Evolutionary conservation across 768 basidiomycete species (phyloP).

Genomic region (Calocybe cyanea): DNA sequence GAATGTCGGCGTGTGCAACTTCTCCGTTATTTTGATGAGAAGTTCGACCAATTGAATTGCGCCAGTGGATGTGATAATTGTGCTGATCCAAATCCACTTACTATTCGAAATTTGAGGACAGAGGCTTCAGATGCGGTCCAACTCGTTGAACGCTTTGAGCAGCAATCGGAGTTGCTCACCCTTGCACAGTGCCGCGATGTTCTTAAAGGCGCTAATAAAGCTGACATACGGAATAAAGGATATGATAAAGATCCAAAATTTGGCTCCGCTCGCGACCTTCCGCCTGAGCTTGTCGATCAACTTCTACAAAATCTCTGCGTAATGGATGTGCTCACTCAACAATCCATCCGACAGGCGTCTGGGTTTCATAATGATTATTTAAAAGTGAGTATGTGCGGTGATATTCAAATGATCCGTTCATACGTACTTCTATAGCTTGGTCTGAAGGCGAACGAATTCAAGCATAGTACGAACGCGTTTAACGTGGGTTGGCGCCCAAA

Average conservation of each 20-base stretch:
- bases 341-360: conserved; percentile 38
- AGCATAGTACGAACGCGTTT: conserved; percentile 20
- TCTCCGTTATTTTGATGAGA: conserved; percentile 86
- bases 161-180: conserved; percentile 52
- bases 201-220: conserved; percentile 59
- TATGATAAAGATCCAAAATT: conserved; percentile 44
- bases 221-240: conserved; percentile 41
- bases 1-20: conserved; percentile 87
- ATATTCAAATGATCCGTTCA: background rate
- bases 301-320: conserved; percentile 56
- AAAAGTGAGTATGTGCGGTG: conserved; percentile 32
- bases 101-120: conserved; percentile 57
- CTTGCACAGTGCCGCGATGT: conserved; percentile 54
- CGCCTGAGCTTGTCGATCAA: conserved; percentile 56
- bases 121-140: conserved; percentile 53
- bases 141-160: conserved; percentile 48
- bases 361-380: conserved; percentile 53
- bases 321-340: conserved; percentile 44
- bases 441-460: conserved; percentile 23
- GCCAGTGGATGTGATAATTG: conserved; percentile 83
- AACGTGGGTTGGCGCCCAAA: conserved; percentile 31
- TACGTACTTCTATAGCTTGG: conserved; percentile 28
- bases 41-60: conserved; percentile 67
- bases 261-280: conserved; percentile 50
- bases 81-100: conserved; percentile 39